Conservation (phyloP, 495 filamentous ascomycete species). For the Neurospora sp. region DNA sequence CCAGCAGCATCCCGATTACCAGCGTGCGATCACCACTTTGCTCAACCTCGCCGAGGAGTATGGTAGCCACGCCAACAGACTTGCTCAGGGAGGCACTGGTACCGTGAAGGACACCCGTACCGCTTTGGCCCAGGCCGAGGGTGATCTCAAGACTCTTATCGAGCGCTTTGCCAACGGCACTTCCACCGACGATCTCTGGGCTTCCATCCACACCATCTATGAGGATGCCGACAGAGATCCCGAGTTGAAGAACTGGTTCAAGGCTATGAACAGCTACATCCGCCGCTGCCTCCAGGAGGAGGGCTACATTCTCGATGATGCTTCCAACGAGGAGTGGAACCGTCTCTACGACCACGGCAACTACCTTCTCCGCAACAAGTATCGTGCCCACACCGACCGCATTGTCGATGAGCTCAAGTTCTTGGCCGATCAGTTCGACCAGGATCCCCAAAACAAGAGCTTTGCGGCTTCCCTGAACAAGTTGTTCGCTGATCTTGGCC, state of each 20-base stretch:
- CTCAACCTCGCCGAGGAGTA: slow-evolving; percentile 80
- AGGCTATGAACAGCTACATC: slow-evolving; percentile 62
- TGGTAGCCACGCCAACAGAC: slow-evolving; percentile 56
- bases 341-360: slow-evolving; percentile 75
- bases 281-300: slow-evolving; percentile 78
- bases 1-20: slow-evolving; percentile 87
- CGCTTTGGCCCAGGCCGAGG: slow-evolving; percentile 59
- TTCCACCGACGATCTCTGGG: slow-evolving; percentile 75
- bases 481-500: slow-evolving; percentile 80
- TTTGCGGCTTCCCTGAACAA: slow-evolving; percentile 69
- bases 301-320: slow-evolving; percentile 82
- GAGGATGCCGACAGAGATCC: slow-evolving; percentile 83
- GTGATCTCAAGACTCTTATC: slow-evolving; percentile 76
- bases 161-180: slow-evolving; percentile 96
- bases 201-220: slow-evolving; percentile 80
- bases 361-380: slow-evolving; percentile 81
- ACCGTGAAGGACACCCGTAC: slow-evolving; percentile 61
- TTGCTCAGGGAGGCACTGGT: slow-evolving; percentile 51
- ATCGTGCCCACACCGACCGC: slow-evolving; percentile 77
- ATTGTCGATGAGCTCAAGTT: slow-evolving; percentile 87
- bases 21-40: slow-evolving; percentile 77
- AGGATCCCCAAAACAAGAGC: slow-evolving; percentile 73
- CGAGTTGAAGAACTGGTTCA: slow-evolving; percentile 86
- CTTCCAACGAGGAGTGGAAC: slow-evolving; percentile 75
- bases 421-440: slow-evolving; percentile 76